A percentile compares a stretch with the other conserved stretches of the same genome.
Evolutionary conservation across 176 grass and related monocot genomes (phyloP).

Genomic region (Calamus simplicifolius): DNA sequence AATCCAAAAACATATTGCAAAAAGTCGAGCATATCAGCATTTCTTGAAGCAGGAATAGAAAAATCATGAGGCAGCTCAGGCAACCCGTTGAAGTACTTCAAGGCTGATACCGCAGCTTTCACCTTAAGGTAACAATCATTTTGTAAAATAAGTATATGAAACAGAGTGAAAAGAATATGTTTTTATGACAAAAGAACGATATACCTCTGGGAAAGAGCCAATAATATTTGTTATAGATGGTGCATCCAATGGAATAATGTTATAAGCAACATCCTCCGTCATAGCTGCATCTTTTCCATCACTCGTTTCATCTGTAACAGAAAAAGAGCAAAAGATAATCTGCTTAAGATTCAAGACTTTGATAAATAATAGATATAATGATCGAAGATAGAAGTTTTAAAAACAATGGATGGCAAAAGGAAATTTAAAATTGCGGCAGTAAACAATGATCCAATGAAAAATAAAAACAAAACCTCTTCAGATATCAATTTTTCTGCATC

Average conservation of each 20-base stretch:
- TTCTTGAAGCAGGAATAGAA: slow-evolving; percentile 61
- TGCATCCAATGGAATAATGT: slow-evolving; percentile 87
- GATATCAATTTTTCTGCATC: slow-evolving; percentile 75
- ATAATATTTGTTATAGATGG: slow-evolving; percentile 69
- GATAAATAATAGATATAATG: too few species aligned
- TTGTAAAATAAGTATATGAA: neutral
- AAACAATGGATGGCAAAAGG: neutral
- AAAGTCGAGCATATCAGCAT: slow-evolving; percentile 88
- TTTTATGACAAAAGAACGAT: slow-evolving; percentile 10
- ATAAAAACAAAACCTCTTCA: slow-evolving; percentile 59
- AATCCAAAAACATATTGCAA: slow-evolving; percentile 84
- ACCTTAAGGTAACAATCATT: slow-evolving; percentile 44
- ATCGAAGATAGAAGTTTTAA: too few species aligned
- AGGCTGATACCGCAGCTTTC: slow-evolving; percentile 74
- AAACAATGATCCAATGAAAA: slow-evolving; percentile 10
- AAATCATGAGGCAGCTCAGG: slow-evolving; percentile 62
- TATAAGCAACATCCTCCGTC: slow-evolving; percentile 89
- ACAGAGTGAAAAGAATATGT: slow-evolving; percentile 10
- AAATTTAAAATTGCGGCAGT: neutral
- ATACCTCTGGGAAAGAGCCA: slow-evolving; percentile 61
- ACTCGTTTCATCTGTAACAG: slow-evolving; percentile 69
- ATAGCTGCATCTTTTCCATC: slow-evolving; percentile 86
- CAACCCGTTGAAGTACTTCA: slow-evolving; percentile 56
- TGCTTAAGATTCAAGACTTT: slow-evolving; percentile 2
- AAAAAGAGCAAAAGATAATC: slow-evolving; percentile 8